phyloP scores from a whole-genome alignment of 345 rosid genomes.

The Turnera subulata region DNA sequence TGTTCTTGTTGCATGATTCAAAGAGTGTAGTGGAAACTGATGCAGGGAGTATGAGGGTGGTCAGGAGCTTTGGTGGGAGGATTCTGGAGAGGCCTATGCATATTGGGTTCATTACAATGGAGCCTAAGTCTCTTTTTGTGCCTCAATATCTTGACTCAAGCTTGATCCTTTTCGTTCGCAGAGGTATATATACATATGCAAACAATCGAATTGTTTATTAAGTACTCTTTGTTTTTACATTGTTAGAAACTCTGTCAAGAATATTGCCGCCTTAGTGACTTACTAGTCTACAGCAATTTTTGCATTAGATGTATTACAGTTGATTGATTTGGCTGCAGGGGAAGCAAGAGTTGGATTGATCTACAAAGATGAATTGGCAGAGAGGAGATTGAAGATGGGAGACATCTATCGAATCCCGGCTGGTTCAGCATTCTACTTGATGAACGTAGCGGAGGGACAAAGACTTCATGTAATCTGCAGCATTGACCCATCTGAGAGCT shows the following conservation, averaged over 20 bases:
- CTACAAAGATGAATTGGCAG: conserved; percentile 47
- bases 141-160: conserved; percentile 82
- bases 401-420: conserved; percentile 64
- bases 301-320: no score
- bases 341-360: conserved; percentile 74
- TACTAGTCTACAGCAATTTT: no score
- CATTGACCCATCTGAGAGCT: conserved; percentile 68
- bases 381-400: conserved; percentile 47
- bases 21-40: conserved; percentile 61
- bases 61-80: conserved; percentile 40
- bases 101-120: conserved; percentile 84
- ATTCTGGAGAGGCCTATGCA: conserved; percentile 53
- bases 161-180: conserved; percentile 62
- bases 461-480: conserved; percentile 65
- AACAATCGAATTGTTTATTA: no score
- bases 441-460: conserved; percentile 54
- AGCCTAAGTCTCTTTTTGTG: conserved; percentile 66
- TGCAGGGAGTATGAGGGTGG: conserved; percentile 70
- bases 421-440: conserved; percentile 78
- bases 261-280: no score
- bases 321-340: conserved; percentile 39
- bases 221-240: not conserved
- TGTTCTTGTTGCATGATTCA: conserved; percentile 55
- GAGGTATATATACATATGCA: conserved; percentile 31
- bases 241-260: no score